Base-by-base conservation (phyloP, 169 alveolate genomes). In the Plasmodium adleri region DNA sequence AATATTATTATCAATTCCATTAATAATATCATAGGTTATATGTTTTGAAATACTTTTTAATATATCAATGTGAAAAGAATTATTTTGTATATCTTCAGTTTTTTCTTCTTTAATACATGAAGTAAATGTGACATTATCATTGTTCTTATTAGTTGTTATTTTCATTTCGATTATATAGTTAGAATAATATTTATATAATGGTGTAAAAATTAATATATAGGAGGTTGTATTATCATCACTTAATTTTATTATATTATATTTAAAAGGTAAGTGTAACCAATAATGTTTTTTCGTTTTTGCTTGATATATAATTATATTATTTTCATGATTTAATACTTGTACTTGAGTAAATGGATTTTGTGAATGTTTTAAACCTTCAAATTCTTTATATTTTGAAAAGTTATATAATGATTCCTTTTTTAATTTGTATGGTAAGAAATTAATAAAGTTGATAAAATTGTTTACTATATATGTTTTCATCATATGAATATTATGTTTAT, bases 191-290 rank as follows among this genome's bases (percentile, higher is more conserved):
- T 86, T 86, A 70, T 86, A 54, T 43, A 86, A 47, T 22, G 92
- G 92, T 6, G 64, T 54, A 71, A 86, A 60, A 15, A 45, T 70
- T 60, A 86, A 64, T 59, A 74, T 86, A 75, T 64, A 54, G 3
- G 54, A 5, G 9, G 47, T 39, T 39, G 47, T 39, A 4, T 39
- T 32, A 70, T 32, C 80, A n/a, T 71, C 56, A 26, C 56, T 73
- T 1, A 17, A 1, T 58, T 86, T 86, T 24, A 13, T 9, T 24
- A 86, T 71, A 24, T 71, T 22, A 22, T 50, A 71, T 39, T 86
- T 86, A 28, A 86, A 64, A 26, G 88, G 92, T 39, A 86, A 32
- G 15, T 72, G 87, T 72, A 86, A 58, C 92, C 92, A 86, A 39
- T 12, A 64, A 24, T 60, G 62, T 62, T 72, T 86, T 86, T 86